These are phyloP conservation scores for Aspergillus floridensis DNA, from an alignment of 2,329 filamentous ascomycete genomes.

Conservation along the genomic window DNA sequence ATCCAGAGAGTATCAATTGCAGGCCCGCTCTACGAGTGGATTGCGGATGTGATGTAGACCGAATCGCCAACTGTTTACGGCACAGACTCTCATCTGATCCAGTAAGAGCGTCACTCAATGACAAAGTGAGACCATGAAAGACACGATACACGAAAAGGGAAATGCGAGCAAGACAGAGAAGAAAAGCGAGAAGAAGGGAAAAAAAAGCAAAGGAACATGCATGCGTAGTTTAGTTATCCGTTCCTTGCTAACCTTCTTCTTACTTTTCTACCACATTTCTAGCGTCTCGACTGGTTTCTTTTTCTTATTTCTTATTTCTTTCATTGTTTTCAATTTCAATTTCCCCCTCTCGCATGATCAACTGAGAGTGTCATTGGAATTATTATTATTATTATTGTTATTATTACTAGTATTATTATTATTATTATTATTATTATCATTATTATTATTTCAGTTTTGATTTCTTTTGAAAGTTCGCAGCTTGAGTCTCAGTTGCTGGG, in stretches of 20 bases:
- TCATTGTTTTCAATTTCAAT: conserved; percentile 1
- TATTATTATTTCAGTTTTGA: conserved; percentile 6
- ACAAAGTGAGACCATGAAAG: neutral
- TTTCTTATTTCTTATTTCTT: neutral
- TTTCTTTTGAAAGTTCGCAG: conserved; percentile 7
- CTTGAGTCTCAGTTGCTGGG: conserved; percentile 11
- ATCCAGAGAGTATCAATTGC: conserved; percentile 14
- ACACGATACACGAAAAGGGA: conserved; percentile 13
- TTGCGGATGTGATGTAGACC: conserved; percentile 21
- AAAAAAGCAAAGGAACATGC: conserved; percentile 21
- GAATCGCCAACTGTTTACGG: conserved; percentile 22
- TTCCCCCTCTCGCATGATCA: conserved; percentile 6
- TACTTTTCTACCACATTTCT: conserved; percentile 3
- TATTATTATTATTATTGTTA: conserved; percentile 8
- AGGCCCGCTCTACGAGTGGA: conserved; percentile 16
- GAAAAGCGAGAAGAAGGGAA: conserved; percentile 7
- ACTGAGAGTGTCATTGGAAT: neutral
- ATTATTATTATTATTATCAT: conserved; percentile 9
- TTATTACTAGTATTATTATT: neutral
- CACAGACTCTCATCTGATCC: conserved; percentile 10
- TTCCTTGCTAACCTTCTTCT: conserved; percentile 17
- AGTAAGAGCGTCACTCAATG: conserved; percentile 6
- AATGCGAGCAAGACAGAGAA: conserved; percentile 6
- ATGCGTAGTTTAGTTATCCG: conserved; percentile 15
- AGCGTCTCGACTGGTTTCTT: neutral